phyloP scores from a whole-genome alignment of 2,329 filamentous ascomycete species.

The Elsinoe perseae region DNA sequence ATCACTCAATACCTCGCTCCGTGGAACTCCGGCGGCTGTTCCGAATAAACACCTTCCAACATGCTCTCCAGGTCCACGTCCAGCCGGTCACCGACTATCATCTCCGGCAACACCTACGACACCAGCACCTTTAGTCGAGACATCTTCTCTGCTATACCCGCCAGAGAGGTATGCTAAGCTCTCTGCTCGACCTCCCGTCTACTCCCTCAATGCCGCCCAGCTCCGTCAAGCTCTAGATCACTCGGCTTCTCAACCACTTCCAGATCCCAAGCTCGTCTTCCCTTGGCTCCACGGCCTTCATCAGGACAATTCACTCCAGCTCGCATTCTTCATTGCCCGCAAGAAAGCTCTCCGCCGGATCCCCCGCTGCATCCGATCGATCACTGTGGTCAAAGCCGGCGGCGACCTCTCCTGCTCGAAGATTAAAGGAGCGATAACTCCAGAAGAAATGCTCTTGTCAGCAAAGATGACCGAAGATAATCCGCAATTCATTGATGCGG shows the following conservation, averaged over 20 bases:
- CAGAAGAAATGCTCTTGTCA: constrained; percentile 65
- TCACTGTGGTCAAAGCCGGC: constrained; percentile 83
- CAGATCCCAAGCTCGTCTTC: constrained; percentile 78
- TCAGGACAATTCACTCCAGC: constrained; percentile 77
- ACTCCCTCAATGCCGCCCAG: constrained; percentile 60
- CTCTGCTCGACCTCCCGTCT: constrained; percentile 54
- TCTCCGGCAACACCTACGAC: constrained; percentile 53
- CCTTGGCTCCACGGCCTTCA: constrained; percentile 95
- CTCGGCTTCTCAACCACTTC: constrained; percentile 68
- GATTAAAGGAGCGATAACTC: constrained; percentile 78
- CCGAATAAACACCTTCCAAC: constrained; percentile 88
- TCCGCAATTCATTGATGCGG: constrained; percentile 67
- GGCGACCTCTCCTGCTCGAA: constrained; percentile 66
- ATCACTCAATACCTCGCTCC: constrained; percentile 48
- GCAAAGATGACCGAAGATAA: constrained; percentile 35
- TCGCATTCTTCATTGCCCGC: constrained; percentile 78
- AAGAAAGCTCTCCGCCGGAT: constrained; percentile 62
- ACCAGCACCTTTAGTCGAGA: constrained; percentile 48
- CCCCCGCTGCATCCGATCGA: constrained; percentile 67
- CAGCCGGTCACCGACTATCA: constrained; percentile 43
- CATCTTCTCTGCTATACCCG: constrained; percentile 66
- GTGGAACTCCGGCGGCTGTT: constrained; percentile 52
- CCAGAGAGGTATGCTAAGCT: constrained; percentile 55
- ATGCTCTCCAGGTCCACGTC: constrained; percentile 67
- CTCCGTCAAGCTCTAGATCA: constrained; percentile 69